Evolutionary conservation across 1,139 yeast genomes (phyloP).

Genomic region (Magnusiomyces sp.): DNA sequence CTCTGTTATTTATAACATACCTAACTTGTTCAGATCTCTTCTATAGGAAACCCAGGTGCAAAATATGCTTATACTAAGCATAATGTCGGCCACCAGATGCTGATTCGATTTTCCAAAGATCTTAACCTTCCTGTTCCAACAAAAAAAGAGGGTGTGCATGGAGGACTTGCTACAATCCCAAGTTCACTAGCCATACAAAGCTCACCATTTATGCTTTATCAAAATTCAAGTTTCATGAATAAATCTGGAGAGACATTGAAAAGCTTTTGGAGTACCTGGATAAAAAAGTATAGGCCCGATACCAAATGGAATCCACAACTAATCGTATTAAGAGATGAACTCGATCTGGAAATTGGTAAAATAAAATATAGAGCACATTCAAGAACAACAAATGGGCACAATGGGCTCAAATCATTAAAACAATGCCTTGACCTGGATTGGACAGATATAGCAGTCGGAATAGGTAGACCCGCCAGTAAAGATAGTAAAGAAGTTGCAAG

Average conservation of each 20-base stretch:
- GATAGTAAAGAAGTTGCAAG: constrained; percentile 43
- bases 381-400: constrained; percentile 67
- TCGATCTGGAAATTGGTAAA: constrained; percentile 56
- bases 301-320: constrained; percentile 32
- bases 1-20: background rate
- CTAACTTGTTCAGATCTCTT: constrained; percentile 21
- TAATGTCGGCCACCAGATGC: constrained; percentile 60
- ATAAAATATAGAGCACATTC: constrained; percentile 49
- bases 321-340: constrained; percentile 68
- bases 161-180: constrained; percentile 7
- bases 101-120: constrained; percentile 20
- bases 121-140: constrained; percentile 8
- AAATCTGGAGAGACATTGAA: constrained; percentile 42
- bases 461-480: constrained; percentile 51
- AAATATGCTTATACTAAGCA: constrained; percentile 58
- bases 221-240: constrained; percentile 60
- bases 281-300: constrained; percentile 16
- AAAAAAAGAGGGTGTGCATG: constrained; percentile 17
- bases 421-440: background rate
- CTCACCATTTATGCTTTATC: constrained; percentile 31
- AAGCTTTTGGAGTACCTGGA: constrained; percentile 38
- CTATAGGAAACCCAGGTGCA: constrained; percentile 75
- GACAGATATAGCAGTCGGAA: constrained; percentile 46
- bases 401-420: constrained; percentile 45
- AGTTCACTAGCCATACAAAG: constrained; percentile 5